Conservation (phyloP, 768 basidiomycete species). For the Tremella mesenterica region DNA sequence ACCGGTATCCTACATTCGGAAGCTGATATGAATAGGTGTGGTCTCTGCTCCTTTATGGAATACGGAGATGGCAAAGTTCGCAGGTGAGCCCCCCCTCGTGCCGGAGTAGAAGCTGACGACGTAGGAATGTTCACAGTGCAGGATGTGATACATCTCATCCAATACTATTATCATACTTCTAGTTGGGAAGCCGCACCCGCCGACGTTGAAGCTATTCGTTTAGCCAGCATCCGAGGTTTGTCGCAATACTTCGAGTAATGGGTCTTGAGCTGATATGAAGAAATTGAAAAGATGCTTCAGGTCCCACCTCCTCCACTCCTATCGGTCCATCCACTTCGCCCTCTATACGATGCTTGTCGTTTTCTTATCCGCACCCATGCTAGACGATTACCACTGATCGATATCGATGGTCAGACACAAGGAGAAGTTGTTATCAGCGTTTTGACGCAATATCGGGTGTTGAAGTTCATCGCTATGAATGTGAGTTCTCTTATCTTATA, state of each 20-base stretch:
- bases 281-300: constrained; percentile 83
- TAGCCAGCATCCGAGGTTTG: constrained; percentile 77
- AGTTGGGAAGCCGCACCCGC: constrained; percentile 74
- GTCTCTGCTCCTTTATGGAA: constrained; percentile 98
- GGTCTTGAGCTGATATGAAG: constrained; percentile 46
- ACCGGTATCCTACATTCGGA: background rate
- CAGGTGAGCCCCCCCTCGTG: constrained; percentile 44
- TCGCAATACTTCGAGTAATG: background rate
- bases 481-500: constrained; percentile 48
- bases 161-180: constrained; percentile 85
- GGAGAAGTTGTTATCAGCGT: constrained; percentile 94
- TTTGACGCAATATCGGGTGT: constrained; percentile 90
- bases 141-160: constrained; percentile 97
- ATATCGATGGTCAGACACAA: constrained; percentile 83
- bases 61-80: constrained; percentile 82
- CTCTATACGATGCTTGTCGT: constrained; percentile 81
- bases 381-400: constrained; percentile 83
- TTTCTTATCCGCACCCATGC: constrained; percentile 91
- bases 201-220: constrained; percentile 84
- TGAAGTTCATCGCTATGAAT: constrained; percentile 97
- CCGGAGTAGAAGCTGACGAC: constrained; percentile 7
- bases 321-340: constrained; percentile 74
- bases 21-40: constrained; percentile 57
- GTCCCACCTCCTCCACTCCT: constrained; percentile 87
- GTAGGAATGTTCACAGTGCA: constrained; percentile 98